phyloP scores from a whole-genome alignment of 2,329 filamentous ascomycete genomes.

The Xylariaceae sp. region DNA sequence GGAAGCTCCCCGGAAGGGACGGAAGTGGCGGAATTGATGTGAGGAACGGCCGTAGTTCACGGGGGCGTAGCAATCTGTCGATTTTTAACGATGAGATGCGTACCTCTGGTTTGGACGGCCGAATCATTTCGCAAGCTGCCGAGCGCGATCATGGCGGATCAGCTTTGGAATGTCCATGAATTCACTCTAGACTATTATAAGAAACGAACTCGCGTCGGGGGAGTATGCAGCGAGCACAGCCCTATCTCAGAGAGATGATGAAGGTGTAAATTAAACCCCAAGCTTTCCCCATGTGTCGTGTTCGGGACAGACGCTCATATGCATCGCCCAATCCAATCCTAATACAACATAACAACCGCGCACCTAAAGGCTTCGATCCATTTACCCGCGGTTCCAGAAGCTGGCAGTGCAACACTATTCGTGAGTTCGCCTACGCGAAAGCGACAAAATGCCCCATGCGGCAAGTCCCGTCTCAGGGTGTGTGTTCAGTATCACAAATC shows the following conservation, averaged over 20 bases:
- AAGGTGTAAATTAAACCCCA: constrained; percentile 18
- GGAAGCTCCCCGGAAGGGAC: constrained; percentile 12
- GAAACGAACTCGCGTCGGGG: too few species aligned
- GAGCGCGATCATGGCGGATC: too few species aligned
- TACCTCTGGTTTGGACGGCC: too few species aligned
- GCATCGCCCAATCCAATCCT: constrained; percentile 10
- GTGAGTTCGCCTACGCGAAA: not conserved
- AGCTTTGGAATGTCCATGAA: too few species aligned
- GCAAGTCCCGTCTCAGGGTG: constrained; percentile 17
- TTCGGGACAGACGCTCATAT: constrained; percentile 5
- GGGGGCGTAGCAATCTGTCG: constrained; percentile 7
- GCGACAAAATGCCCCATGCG: constrained; percentile 5
- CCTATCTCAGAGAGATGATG: constrained; percentile 14
- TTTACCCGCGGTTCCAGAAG: constrained; percentile 23
- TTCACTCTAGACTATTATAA: too few species aligned
- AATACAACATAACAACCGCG: constrained; percentile 6
- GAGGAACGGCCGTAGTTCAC: constrained; percentile 10
- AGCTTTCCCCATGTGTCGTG: constrained; percentile 13
- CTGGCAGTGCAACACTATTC: constrained; percentile 14
- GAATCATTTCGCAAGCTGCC: too few species aligned
- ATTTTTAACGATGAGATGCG: not conserved
- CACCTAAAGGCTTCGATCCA: constrained; percentile 20
- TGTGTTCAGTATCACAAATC: constrained; percentile 11
- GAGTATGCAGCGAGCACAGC: constrained; percentile 18
- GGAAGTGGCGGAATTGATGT: constrained; percentile 3